A percentile compares a stretch with the other conserved stretches of the same genome.
phyloP scores from a whole-genome alignment of 768 basidiomycete genomes.

The Podaxis carcinomalis region DNA sequence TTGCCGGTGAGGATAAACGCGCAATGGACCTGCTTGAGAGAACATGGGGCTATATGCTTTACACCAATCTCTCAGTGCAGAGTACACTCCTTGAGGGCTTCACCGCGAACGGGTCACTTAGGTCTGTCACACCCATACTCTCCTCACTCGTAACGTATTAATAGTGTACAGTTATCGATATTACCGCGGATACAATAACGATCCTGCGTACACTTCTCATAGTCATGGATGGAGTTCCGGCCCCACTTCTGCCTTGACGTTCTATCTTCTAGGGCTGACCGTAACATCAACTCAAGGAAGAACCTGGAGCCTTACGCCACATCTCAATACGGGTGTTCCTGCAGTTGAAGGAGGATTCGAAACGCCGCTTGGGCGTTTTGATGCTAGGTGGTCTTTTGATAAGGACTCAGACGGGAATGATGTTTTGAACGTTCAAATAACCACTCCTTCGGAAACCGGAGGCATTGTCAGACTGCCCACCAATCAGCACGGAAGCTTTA shows the following conservation, averaged over 20 bases:
- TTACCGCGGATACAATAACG: conserved; percentile 51
- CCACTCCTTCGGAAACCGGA: not conserved
- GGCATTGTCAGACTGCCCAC: not conserved
- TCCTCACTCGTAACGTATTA: not conserved
- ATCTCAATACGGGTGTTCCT: conserved; percentile 33
- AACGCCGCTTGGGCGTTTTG: conserved; percentile 49
- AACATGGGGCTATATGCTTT: conserved; percentile 60
- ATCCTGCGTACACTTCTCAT: conserved; percentile 56
- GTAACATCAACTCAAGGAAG: conserved; percentile 42
- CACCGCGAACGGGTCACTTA: conserved; percentile 52
- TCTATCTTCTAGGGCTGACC: conserved; percentile 51
- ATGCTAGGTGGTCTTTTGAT: conserved; percentile 36
- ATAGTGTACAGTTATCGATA: conserved; percentile 39
- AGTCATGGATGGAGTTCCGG: conserved; percentile 59
- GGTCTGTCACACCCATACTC: conserved; percentile 24
- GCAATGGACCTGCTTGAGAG: conserved; percentile 50
- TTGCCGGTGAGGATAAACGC: conserved; percentile 42
- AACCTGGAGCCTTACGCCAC: conserved; percentile 47
- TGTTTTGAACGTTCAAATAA: not conserved
- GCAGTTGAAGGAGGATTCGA: conserved; percentile 48
- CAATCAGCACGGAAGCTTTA: conserved; percentile 2
- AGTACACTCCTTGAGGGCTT: conserved; percentile 57
- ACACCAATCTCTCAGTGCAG: conserved; percentile 50
- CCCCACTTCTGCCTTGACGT: conserved; percentile 52
- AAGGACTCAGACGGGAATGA: not conserved